A percentile compares a stretch with the other conserved stretches of the same genome.
Evolutionary conservation across 768 basidiomycete genomes (phyloP).

Genomic region (Tulasnella sp.): DNA sequence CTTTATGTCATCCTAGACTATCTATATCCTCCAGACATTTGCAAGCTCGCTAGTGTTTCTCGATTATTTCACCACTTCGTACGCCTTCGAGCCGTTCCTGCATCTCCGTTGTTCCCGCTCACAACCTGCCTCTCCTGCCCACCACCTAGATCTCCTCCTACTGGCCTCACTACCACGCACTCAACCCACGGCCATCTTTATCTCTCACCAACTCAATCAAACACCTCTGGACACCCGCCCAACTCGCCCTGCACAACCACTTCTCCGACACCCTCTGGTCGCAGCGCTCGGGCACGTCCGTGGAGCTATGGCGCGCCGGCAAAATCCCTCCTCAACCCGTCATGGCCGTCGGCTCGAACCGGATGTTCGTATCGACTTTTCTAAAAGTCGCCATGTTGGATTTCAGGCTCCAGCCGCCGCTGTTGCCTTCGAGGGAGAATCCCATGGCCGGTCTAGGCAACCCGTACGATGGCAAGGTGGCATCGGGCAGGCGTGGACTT

Average conservation of each 20-base stretch:
- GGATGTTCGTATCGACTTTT: neutral
- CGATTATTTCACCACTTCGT: neutral
- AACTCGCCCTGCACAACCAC: slow-evolving; percentile 1
- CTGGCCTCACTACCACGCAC: neutral
- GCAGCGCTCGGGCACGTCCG: neutral
- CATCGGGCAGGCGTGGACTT: neutral
- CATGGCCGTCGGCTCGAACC: neutral
- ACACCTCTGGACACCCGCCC: neutral
- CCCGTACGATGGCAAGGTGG: neutral
- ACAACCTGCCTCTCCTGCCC: neutral
- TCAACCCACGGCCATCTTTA: slow-evolving; percentile 13
- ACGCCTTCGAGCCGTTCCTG: neutral
- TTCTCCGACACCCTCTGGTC: neutral
- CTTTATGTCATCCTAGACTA: neutral
- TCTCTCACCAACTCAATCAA: neutral
- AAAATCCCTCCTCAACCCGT: neutral
- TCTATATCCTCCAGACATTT: neutral
- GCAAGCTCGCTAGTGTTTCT: neutral
- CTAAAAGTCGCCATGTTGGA: neutral
- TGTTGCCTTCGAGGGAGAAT: no score
- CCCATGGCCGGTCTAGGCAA: no score
- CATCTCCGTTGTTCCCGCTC: no score
- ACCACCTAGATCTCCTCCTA: neutral
- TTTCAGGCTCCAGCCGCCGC: neutral
- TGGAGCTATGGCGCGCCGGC: neutral